Evolutionary conservation across 768 basidiomycete species (phyloP).

Genomic region (Phanerochaete sordida): DNA sequence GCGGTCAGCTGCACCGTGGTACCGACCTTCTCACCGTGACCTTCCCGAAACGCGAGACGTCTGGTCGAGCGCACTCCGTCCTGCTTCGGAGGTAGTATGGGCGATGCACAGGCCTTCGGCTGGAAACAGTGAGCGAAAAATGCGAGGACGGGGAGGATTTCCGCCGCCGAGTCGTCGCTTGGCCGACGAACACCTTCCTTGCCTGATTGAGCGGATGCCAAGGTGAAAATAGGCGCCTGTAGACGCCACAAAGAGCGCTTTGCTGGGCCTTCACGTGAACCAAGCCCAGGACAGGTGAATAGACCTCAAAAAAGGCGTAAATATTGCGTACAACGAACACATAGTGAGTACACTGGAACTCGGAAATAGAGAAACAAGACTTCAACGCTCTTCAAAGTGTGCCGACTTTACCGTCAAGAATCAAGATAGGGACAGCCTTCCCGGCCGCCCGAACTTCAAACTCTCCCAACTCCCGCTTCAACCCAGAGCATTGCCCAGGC

Average conservation of each 20-base stretch:
- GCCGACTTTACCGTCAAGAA: not conserved
- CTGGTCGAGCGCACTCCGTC: not conserved
- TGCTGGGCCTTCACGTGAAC: not conserved
- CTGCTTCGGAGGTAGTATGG: not conserved
- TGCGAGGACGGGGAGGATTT: not conserved
- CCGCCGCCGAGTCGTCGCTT: not conserved
- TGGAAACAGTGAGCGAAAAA: not conserved
- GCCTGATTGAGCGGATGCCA: conserved; percentile 1
- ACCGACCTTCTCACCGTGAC: not conserved
- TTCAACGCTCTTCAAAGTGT: not conserved
- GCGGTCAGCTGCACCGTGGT: not conserved
- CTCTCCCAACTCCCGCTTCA: not conserved
- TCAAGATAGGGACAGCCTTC: not conserved
- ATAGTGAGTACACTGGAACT: not conserved
- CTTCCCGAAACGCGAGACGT: not conserved
- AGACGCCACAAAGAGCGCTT: conserved; percentile 3
- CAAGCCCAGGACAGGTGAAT: not conserved
- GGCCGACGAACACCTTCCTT: not conserved
- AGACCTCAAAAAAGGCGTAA: not conserved
- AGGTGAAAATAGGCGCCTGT: not conserved
- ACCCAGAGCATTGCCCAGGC: conserved; percentile 48
- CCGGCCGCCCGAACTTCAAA: not conserved
- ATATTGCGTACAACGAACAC: not conserved
- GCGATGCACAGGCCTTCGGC: not conserved
- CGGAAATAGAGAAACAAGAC: not conserved